A percentile compares a stretch with the other conserved stretches of the same genome.
Evolutionary conservation across 495 filamentous ascomycete genomes (phyloP).

Genomic region (Tuber calosporum): DNA sequence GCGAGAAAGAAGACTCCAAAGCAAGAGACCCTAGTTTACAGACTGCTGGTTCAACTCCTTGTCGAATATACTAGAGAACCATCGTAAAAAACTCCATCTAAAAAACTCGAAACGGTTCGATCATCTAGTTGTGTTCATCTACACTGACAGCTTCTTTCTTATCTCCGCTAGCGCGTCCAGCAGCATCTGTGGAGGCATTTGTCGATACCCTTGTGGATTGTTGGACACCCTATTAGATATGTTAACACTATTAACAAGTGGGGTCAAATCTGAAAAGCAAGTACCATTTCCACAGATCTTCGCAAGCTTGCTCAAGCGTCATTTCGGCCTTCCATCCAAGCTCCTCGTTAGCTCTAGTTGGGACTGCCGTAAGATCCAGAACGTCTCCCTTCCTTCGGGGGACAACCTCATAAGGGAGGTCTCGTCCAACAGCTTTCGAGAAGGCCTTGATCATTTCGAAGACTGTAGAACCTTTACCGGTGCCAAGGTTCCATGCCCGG

Average conservation of each 20-base stretch:
- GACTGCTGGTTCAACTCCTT: not conserved
- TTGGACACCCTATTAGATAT: conserved; percentile 55
- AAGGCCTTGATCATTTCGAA: conserved; percentile 97
- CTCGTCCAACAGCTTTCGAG: conserved; percentile 70
- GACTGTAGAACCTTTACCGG: conserved; percentile 89
- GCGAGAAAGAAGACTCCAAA: conserved; percentile 1
- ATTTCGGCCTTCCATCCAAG: conserved; percentile 85
- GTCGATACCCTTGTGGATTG: conserved; percentile 90
- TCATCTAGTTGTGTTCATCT: not conserved
- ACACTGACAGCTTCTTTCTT: not conserved
- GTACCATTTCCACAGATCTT: conserved; percentile 89
- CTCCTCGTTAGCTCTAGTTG: conserved; percentile 76
- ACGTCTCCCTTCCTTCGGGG: conserved; percentile 81
- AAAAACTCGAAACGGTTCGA: not conserved
- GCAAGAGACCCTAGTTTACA: conserved; percentile 3
- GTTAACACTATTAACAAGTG: conserved; percentile 2
- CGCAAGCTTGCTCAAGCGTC: conserved; percentile 85
- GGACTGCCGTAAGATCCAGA: conserved; percentile 87
- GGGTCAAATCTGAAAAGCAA: conserved; percentile 39
- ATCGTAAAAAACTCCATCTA: not conserved
- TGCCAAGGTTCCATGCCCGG: conserved; percentile 93
- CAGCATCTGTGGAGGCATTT: conserved; percentile 77
- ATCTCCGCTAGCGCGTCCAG: conserved; percentile 63
- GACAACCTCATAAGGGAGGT: conserved; percentile 81
- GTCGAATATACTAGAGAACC: not conserved